Evolutionary conservation across 1,139 yeast genomes (phyloP), one percentile per base, ranked within the genome.

Genomic region (Saccharomycopsis hybrid): DNA sequence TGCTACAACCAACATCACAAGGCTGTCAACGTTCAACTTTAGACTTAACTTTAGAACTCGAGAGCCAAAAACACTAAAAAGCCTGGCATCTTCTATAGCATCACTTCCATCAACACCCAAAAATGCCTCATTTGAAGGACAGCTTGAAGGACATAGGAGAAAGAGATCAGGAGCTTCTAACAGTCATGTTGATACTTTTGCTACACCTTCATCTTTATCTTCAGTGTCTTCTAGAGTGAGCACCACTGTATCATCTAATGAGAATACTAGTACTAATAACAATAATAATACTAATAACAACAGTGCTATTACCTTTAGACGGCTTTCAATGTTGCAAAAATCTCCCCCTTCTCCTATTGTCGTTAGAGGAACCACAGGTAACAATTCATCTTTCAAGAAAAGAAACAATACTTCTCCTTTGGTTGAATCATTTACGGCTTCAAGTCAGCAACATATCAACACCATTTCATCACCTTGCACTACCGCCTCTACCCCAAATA

Each of bases 21-120:
- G 39, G 39, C 39, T 36, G 39, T 48, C 51, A n/a, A 11, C 47
- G 24, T 50, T 50, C 46, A 50, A 50, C 33, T 50, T 50, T 41
- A 35, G 30, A 27, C 28, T 50, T 7, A 38, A 30, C 30, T 46
- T 48, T 37, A 36, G 41, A 11, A 41, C 24, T 32, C 29, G 29
- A 39, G 44, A 45, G n/a, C 3, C 9, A 25, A 31, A 33, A 5
- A 28, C 24, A 4, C 44, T 7, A n/a, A n/a, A n/a, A n/a, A n/a
- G n/a, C n/a, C n/a, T n/a, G n/a, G n/a, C n/a, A n/a, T 27, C 43
- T 18, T 25, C 43, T 24, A 9, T 29, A 11, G 9, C 31, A 24
- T 40, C 43, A 24, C 11, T 8, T 9, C 11, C 43, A 27, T 27
- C 30, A 27, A 40, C 13, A n/a, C 11, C 25, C 31, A 24, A 24